Evolutionary conservation across 495 filamentous ascomycete genomes (phyloP).

Genomic region (Tuber magnatum): DNA sequence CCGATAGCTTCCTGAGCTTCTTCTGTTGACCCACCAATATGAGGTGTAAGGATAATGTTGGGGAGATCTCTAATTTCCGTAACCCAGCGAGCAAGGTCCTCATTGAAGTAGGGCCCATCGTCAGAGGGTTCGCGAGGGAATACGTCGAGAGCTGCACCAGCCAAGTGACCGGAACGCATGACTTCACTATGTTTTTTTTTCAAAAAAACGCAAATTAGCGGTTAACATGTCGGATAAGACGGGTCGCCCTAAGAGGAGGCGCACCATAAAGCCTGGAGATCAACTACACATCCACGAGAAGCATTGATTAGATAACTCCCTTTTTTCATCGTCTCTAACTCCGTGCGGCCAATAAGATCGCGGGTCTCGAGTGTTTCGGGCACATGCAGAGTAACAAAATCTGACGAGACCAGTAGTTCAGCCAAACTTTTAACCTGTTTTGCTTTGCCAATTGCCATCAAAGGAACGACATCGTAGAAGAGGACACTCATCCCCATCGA

Average conservation of each 20-base stretch:
- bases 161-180: constrained; percentile 79
- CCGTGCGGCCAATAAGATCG: constrained; percentile 70
- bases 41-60: constrained; percentile 91
- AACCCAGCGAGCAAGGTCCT: constrained; percentile 76
- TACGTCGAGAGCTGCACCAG: constrained; percentile 91
- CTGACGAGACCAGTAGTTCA: constrained; percentile 65
- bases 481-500: constrained; percentile 96
- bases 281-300: constrained; percentile 84
- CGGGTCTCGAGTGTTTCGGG: constrained; percentile 86
- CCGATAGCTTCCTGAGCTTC: constrained; percentile 94
- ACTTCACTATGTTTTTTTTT: constrained; percentile 47
- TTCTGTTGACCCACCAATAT: constrained; percentile 96
- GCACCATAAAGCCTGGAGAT: constrained; percentile 69
- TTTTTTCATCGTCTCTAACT: constrained; percentile 82
- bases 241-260: neutral
- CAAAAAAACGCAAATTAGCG: neutral
- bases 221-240: neutral
- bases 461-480: constrained; percentile 85
- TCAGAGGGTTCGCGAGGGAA: constrained; percentile 88
- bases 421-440: constrained; percentile 72
- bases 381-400: constrained; percentile 92
- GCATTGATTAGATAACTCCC: constrained; percentile 95
- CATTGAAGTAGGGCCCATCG: constrained; percentile 92
- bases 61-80: constrained; percentile 74
- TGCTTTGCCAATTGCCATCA: constrained; percentile 87